Evolutionary conservation across 345 rosid genomes (phyloP).

Genomic region (Euphorbia pulcherrima): DNA sequence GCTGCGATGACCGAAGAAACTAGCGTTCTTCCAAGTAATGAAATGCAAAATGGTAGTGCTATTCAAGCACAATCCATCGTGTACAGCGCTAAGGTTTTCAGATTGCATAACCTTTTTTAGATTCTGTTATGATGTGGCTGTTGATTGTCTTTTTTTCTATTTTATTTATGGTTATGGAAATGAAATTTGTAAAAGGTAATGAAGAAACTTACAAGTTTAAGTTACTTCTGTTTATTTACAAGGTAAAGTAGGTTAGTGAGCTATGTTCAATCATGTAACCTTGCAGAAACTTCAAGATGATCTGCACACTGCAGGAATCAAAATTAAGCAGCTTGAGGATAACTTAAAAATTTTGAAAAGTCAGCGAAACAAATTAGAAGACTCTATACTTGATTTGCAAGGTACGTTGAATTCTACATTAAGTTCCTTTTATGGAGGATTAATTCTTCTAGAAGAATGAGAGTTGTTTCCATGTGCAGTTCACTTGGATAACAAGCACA

Average conservation of each 20-base stretch:
- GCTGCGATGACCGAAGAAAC: conserved; percentile 18
- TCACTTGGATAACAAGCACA: not conserved
- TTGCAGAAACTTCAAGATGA: conserved; percentile 71
- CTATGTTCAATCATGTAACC: conserved; percentile 9
- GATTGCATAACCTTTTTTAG: not conserved
- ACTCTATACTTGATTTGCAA: conserved; percentile 55
- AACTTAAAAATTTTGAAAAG: conserved; percentile 43
- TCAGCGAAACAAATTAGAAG: conserved; percentile 56
- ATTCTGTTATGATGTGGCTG: not conserved
- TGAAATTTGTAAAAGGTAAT: not conserved
- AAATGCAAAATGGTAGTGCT: conserved; percentile 18
- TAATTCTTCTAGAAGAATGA: not conserved
- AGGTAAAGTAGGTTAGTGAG: not conserved
- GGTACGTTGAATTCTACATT: conserved; percentile 32
- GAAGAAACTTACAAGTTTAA: not conserved
- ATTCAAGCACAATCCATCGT: conserved; percentile 15
- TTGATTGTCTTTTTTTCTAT: not conserved
- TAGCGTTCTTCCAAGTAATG: conserved; percentile 12
- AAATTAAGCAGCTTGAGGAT: conserved; percentile 66
- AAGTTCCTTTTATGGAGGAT: not conserved
- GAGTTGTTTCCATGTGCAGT: not conserved
- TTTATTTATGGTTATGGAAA: not conserved
- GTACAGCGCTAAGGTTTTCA: conserved; percentile 21
- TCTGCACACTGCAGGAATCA: conserved; percentile 48
- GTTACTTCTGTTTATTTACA: not conserved